Evolutionary conservation across 768 basidiomycete species (phyloP), one percentile per base, ranked within the genome.

Genomic region (Tephrocybe sp.): DNA sequence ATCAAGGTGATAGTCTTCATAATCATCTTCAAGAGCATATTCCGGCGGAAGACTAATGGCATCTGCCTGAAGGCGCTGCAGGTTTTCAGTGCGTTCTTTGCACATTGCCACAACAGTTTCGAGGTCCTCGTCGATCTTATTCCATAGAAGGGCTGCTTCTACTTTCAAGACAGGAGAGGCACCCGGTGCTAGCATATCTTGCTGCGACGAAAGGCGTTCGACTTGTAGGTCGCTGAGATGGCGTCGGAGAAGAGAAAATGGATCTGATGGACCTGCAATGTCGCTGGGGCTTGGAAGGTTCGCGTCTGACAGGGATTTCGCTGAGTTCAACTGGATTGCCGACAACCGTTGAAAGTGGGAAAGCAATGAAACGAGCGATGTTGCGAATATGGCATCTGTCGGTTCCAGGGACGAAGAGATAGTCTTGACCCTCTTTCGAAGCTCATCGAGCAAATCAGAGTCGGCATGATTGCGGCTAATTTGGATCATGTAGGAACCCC

Each of bases 71-170:
- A 67, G 67, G 40, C 62, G 62, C 4, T 67, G 65, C 14, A 63
- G 39, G 32, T 61, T 51, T 51, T 76, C 74, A 3, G 78, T 73
- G 16, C 83, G 82, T 50, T 82, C 78, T 55, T 75, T 82, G 64
- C 87, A 89, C 62, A 92, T 73, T 2, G 76, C 66, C 0, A 84
- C 73, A 13, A 93, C 80, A 13, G 68, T 71, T 57, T 91, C 91
- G 2, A 92, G 76, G 43, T 91, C 80, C 45, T 81, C 75, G 57
- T 91, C 89, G 26, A 93, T 83, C 31, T 78, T 74, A 2, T 79
- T 71, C 90, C 91, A 94, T 0, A 94, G 69, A 11, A 91, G 71
- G 0, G 85, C 76, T 1, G 75, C 68, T 60, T 87, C 83, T 1
- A 87, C 80, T 9, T 63, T 73, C 32, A 75, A 69, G 11, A 72